phyloP scores from a whole-genome alignment of 106 monocot genomes.

The Apostasia shenzhenica region DNA sequence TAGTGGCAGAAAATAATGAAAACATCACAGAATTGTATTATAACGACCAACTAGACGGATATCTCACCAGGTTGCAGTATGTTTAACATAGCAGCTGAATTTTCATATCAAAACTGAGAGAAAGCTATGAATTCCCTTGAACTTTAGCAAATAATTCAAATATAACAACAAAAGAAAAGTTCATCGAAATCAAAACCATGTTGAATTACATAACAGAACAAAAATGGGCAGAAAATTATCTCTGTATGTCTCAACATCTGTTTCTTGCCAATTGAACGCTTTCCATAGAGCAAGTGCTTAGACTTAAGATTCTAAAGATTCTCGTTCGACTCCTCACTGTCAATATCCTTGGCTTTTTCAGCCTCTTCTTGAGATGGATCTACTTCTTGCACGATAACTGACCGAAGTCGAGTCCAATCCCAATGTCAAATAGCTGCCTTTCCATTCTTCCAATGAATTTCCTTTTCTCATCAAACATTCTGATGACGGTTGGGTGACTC shows the following conservation, averaged over 20 bases:
- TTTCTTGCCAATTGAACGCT: constrained; percentile 61
- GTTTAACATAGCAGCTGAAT: no score
- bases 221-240: no score
- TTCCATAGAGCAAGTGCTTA: constrained; percentile 78
- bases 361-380: constrained; percentile 26
- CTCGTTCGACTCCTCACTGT: constrained; percentile 25
- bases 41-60: no score
- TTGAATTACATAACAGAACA: no score
- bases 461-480: constrained; percentile 63
- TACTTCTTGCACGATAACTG: constrained; percentile 42
- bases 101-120: no score
- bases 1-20: no score
- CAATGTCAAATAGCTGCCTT: constrained; percentile 50
- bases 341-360: constrained; percentile 47
- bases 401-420: constrained; percentile 59
- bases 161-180: no score
- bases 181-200: no score
- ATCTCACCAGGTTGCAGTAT: no score
- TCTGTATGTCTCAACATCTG: constrained; percentile 24
- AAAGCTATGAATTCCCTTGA: no score
- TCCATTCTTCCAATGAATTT: constrained; percentile 74
- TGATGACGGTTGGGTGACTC: constrained; percentile 64
- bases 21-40: no score
- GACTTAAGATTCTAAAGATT: constrained; percentile 58
- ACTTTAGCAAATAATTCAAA: no score